These are phyloP conservation scores for Galerina sulciceps DNA, from an alignment of 768 basidiomycete species.

Conservation along the genomic window DNA sequence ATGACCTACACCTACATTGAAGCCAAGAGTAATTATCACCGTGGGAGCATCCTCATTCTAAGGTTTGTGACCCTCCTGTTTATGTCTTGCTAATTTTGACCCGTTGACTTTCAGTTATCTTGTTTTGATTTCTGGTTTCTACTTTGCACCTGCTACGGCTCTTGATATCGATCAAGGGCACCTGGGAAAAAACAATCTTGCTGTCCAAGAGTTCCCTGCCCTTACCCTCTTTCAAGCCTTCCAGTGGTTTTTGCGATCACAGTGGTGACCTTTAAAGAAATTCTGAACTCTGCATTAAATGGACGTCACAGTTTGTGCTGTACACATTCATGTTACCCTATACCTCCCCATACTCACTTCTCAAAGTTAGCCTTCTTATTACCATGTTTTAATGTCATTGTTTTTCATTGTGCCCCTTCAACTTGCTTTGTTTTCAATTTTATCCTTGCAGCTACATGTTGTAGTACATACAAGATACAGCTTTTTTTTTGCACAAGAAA, in stretches of 20 bases:
- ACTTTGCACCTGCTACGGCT: constrained; percentile 72
- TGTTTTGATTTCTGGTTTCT: constrained; percentile 91
- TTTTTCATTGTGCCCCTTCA: neutral
- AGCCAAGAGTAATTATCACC: constrained; percentile 97
- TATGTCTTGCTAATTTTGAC: constrained; percentile 6
- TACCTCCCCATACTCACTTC: constrained; percentile 1
- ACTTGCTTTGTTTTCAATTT: neutral
- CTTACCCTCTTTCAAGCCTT: constrained; percentile 43
- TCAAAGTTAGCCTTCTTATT: neutral
- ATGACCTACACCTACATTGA: constrained; percentile 99
- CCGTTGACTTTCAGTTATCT: constrained; percentile 66
- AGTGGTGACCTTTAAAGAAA: constrained; percentile 20
- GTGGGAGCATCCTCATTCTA: constrained; percentile 93
- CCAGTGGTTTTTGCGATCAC: constrained; percentile 40
- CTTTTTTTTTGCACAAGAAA: neutral
- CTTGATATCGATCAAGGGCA: constrained; percentile 43
- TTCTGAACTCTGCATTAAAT: neutral
- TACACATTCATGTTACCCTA: neutral
- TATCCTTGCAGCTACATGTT: neutral
- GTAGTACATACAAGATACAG: constrained; percentile 2
- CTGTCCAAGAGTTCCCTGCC: constrained; percentile 37
- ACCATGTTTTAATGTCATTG: neutral
- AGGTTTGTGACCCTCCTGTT: constrained; percentile 54
- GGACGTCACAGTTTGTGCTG: neutral
- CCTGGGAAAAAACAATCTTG: constrained; percentile 4